These are phyloP conservation scores for Wickerhamomyces ciferrii DNA, from an alignment of 805 yeast species.

Conservation along the genomic window DNA sequence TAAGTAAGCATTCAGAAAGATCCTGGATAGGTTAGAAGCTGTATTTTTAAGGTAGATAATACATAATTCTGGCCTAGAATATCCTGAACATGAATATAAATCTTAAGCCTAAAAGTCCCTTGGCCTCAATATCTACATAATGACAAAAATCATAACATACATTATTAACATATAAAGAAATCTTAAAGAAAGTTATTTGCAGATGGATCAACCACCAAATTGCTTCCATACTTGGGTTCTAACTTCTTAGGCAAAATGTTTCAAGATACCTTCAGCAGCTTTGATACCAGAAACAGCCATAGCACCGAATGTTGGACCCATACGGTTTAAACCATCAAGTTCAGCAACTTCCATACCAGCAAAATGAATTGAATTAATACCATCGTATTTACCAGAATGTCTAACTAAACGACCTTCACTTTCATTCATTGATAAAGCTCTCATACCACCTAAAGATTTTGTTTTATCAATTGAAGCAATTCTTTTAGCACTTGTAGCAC, in stretches of 20 bases:
- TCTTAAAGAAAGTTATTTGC: too few relatives aligned
- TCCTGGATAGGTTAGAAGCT: too few relatives aligned
- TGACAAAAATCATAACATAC: too few relatives aligned
- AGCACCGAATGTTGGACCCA: constrained; percentile 85
- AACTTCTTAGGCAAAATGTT: background rate
- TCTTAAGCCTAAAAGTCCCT: too few relatives aligned
- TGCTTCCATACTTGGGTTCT: background rate
- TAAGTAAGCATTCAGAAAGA: too few relatives aligned
- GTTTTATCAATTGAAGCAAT: constrained; percentile 43
- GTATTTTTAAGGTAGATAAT: too few relatives aligned
- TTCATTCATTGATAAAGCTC: constrained; percentile 72
- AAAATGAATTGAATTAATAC: constrained; percentile 25
- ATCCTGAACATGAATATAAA: too few relatives aligned
- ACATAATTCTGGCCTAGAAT: too few relatives aligned
- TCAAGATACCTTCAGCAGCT: constrained; percentile 49
- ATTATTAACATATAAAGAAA: too few relatives aligned
- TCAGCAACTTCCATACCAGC: constrained; percentile 79
- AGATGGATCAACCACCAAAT: too few relatives aligned
- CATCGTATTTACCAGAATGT: constrained; percentile 42
- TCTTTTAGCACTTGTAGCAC: constrained; percentile 75
- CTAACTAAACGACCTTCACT: constrained; percentile 76
- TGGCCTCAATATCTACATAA: too few relatives aligned
- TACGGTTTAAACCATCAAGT: constrained; percentile 71
- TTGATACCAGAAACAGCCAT: constrained; percentile 76
- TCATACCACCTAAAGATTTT: constrained; percentile 59